A percentile compares a stretch with the other conserved stretches of the same genome.
phyloP scores from a whole-genome alignment of 495 filamentous ascomycete genomes.

The Neurospora sublineolata region DNA sequence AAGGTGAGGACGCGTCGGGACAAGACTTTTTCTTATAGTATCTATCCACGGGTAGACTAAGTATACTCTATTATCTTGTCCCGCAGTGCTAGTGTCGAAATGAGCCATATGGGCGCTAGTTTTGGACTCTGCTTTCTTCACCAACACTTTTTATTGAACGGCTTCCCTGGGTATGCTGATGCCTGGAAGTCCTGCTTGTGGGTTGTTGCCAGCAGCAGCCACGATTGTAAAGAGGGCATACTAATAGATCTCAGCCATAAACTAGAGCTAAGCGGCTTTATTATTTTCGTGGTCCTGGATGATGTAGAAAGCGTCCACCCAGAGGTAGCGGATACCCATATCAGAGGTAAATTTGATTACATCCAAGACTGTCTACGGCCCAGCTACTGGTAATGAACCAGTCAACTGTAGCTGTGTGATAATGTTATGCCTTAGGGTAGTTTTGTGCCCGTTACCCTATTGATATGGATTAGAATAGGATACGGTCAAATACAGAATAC shows the following conservation, averaged over 20 bases:
- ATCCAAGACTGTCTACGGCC: not conserved
- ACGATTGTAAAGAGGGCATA: not conserved
- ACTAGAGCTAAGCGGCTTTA: constrained; percentile 15
- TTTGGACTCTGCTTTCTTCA: not conserved
- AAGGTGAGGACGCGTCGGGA: constrained; percentile 26
- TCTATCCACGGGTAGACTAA: constrained; percentile 32
- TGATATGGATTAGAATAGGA: no score
- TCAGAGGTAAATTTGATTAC: not conserved
- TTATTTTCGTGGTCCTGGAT: constrained; percentile 17
- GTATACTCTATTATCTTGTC: constrained; percentile 8
- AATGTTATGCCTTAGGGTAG: not conserved
- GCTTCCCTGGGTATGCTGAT: not conserved
- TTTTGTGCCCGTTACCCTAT: not conserved
- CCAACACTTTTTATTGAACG: not conserved
- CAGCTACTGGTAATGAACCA: not conserved
- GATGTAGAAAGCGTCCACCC: constrained; percentile 14
- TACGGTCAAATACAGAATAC: no score
- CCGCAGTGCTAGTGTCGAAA: not conserved
- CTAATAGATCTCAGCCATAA: constrained; percentile 10
- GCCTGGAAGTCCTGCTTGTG: not conserved
- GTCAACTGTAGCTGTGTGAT: not conserved
- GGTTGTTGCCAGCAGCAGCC: not conserved
- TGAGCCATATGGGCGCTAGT: not conserved
- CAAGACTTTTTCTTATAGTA: constrained; percentile 30
- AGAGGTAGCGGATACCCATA: constrained; percentile 3